A percentile compares a stretch with the other conserved stretches of the same genome.
Evolutionary conservation across 352 stramenopile species (phyloP).

Genomic region (Pythium scleroteichum): DNA sequence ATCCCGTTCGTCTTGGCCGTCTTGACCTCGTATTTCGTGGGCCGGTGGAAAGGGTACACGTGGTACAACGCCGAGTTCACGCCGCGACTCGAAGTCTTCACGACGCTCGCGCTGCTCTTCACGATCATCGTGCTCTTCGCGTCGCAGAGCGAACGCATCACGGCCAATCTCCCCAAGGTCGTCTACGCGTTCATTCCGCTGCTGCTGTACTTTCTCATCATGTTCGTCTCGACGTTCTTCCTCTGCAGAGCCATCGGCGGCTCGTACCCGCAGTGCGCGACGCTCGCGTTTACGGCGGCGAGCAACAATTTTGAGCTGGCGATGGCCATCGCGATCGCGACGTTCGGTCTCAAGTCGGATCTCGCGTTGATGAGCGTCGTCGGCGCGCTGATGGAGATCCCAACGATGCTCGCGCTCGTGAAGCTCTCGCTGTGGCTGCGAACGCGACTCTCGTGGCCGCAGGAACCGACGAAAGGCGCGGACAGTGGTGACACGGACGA

Average conservation of each 20-base stretch:
- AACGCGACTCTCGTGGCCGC: constrained; percentile 4
- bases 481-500: constrained; percentile 1
- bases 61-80: constrained; percentile 61
- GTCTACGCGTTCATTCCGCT: constrained; percentile 58
- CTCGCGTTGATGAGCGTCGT: constrained; percentile 69
- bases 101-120: constrained; percentile 58
- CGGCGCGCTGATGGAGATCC: constrained; percentile 70
- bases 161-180: constrained; percentile 46
- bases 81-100: constrained; percentile 42
- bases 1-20: constrained; percentile 60
- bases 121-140: constrained; percentile 75
- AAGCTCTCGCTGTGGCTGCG: constrained; percentile 43
- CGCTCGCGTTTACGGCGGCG: constrained; percentile 68
- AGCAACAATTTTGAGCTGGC: constrained; percentile 87
- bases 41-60: constrained; percentile 33
- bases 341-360: constrained; percentile 73
- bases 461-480: background rate
- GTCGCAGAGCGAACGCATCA: constrained; percentile 65
- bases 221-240: constrained; percentile 51
- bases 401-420: constrained; percentile 68
- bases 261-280: constrained; percentile 44
- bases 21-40: constrained; percentile 35
- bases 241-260: constrained; percentile 38
- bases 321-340: constrained; percentile 60
- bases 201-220: constrained; percentile 60